phyloP scores from a whole-genome alignment of 2,329 filamentous ascomycete species.

The Xylariales sp. region DNA sequence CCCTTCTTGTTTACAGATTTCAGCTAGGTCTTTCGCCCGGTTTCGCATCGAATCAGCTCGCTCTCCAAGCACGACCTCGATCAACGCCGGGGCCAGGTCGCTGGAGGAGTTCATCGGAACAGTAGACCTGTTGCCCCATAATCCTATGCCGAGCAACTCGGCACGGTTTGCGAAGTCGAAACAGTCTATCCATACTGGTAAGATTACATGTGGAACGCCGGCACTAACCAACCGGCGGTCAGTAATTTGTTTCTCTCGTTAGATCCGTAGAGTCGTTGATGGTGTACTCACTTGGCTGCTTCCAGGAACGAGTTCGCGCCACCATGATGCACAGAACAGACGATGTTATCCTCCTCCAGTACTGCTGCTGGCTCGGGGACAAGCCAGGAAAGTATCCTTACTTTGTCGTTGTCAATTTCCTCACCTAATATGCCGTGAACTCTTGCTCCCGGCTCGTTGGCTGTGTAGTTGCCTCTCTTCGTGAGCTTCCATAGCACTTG shows the following conservation, averaged over 20 bases:
- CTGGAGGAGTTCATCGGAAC: not conserved
- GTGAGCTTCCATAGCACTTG: constrained; percentile 35
- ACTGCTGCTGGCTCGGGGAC: not conserved
- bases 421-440: constrained; percentile 14
- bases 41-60: not conserved
- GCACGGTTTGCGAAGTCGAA: constrained; percentile 17
- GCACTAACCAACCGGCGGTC: too few species aligned
- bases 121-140: constrained; percentile 12
- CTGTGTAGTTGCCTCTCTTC: constrained; percentile 7
- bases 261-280: not conserved
- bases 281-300: constrained; percentile 4
- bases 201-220: constrained; percentile 16
- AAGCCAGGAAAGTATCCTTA: constrained; percentile 3
- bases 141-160: constrained; percentile 15
- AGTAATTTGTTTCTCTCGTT: too few species aligned
- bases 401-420: constrained; percentile 8
- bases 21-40: not conserved
- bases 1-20: not conserved
- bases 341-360: constrained; percentile 19
- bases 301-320: constrained; percentile 28
- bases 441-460: constrained; percentile 6
- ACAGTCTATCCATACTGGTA: constrained; percentile 17
- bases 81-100: not conserved
- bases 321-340: constrained; percentile 31
- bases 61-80: constrained; percentile 1